Evolutionary conservation across 2,329 filamentous ascomycete species (phyloP), one percentile per base, ranked within the genome.

Genomic region (Aspergillus clavatus): DNA sequence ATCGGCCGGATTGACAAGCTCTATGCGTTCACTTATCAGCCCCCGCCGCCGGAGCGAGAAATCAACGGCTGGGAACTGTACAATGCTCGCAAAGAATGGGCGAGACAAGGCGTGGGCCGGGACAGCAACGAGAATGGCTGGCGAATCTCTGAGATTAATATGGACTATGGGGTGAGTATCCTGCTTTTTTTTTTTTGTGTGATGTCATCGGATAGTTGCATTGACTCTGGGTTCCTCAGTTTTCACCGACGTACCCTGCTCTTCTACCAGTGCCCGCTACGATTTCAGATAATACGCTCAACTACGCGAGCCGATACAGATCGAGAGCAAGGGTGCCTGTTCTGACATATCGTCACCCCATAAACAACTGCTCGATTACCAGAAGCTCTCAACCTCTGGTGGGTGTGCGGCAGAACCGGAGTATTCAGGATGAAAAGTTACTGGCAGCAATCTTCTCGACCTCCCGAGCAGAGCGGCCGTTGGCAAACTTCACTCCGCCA

Each of bases 301-400:
- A 95, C 61, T 95, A 98, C 63, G 93, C 90, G 21, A 86, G 84
- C 47, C 81, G 83, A 51, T 97, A 95, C 69, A 86, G 93, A 41
- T 97, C 93, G 0, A 82, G 90, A 48, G 83, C 85, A 52, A 84
- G 93, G 48, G 90, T 98, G 66, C 93, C 93, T 1, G 86, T 84
- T 3, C 73, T 98, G 29, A 89, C 89, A 18, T 98, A 98, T 67
- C 81, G 96, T n/a, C 93, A 98, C 66, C 88, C 89, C 0, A 77
- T 96, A 58, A 98, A 97, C 65, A 95, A 95, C 65, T 97, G 93
- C 67, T 93, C 90, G 19, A 95, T 98, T 53, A 96, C 91, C 2
- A 80, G 93, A 62, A 95, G 89, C 62, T 95, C 91, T 3, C 93
- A 98, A 64, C 93, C 93, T 0, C 75, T 91, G 46, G 86, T 91